Evolutionary conservation across 768 basidiomycete species (phyloP).

Genomic region (Macrolepiota dolichaula): DNA sequence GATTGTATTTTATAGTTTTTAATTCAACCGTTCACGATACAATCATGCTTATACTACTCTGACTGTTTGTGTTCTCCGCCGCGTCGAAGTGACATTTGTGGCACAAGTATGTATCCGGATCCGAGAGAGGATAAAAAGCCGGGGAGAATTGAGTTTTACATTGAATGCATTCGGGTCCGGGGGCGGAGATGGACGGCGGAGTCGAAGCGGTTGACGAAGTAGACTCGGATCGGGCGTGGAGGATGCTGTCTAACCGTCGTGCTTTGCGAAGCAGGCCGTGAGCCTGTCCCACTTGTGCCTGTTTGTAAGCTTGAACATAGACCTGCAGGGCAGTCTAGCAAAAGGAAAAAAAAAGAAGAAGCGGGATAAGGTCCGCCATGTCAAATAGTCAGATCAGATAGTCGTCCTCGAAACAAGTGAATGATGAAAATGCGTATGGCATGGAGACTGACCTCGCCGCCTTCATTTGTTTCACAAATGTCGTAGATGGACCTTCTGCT

Average conservation of each 20-base stretch:
- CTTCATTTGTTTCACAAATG: constrained; percentile 82
- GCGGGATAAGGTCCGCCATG: neutral
- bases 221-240: constrained; percentile 46
- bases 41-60: constrained; percentile 30
- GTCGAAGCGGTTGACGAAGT: constrained; percentile 17
- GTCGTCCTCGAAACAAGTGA: neutral
- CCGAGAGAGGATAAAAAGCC: constrained; percentile 53
- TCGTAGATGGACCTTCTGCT: constrained; percentile 70
- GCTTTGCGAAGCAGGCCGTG: constrained; percentile 91
- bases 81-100: constrained; percentile 45
- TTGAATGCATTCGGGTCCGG: constrained; percentile 49
- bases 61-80: constrained; percentile 23
- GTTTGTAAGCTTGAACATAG: constrained; percentile 84
- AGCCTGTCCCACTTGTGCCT: constrained; percentile 63
- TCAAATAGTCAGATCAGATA: neutral
- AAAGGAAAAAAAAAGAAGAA: constrained; percentile 1
- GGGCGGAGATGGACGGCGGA: constrained; percentile 15
- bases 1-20: constrained; percentile 14
- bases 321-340: constrained; percentile 84
- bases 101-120: constrained; percentile 32
- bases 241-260: constrained; percentile 70
- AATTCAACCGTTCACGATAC: constrained; percentile 28
- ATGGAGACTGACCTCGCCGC: constrained; percentile 66
- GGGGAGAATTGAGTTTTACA: constrained; percentile 76
- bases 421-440: no score